These are phyloP conservation scores for Xylaria sp. DNA, from an alignment of 2,329 filamentous ascomycete genomes.

Conservation along the genomic window DNA sequence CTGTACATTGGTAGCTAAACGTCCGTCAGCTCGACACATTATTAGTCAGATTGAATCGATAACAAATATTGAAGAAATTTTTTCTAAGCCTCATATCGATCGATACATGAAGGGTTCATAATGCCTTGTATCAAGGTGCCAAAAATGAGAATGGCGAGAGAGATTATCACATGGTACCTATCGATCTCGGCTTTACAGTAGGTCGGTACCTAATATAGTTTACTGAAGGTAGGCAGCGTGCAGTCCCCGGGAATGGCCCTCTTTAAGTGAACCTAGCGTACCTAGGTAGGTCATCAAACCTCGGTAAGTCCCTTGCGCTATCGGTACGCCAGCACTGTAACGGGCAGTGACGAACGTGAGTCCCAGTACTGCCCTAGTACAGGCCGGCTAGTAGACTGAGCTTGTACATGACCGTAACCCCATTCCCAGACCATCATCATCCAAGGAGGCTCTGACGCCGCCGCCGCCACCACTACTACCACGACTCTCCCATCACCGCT, in stretches of 20 bases:
- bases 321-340: background rate
- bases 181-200: background rate
- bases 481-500: slow-evolving; percentile 22
- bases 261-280: background rate
- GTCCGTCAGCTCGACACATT: background rate
- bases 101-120: background rate
- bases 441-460: slow-evolving; percentile 27
- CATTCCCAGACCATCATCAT: slow-evolving; percentile 21
- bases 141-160: background rate
- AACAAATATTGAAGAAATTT: background rate
- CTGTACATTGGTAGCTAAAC: too few relatives aligned
- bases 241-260: slow-evolving; percentile 6
- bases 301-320: slow-evolving; percentile 28
- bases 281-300: slow-evolving; percentile 29
- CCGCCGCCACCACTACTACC: slow-evolving; percentile 11
- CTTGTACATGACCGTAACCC: slow-evolving; percentile 5
- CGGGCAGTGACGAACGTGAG: slow-evolving; percentile 1
- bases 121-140: background rate
- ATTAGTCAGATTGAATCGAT: slow-evolving; percentile 2
- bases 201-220: too few relatives aligned
- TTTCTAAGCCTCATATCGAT: background rate
- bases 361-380: too few relatives aligned
- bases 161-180: slow-evolving; percentile 10
- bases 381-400: background rate
- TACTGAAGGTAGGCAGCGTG: background rate